phyloP scores from a whole-genome alignment of 106 monocot genomes.

The Apostasia shenzhenica region DNA sequence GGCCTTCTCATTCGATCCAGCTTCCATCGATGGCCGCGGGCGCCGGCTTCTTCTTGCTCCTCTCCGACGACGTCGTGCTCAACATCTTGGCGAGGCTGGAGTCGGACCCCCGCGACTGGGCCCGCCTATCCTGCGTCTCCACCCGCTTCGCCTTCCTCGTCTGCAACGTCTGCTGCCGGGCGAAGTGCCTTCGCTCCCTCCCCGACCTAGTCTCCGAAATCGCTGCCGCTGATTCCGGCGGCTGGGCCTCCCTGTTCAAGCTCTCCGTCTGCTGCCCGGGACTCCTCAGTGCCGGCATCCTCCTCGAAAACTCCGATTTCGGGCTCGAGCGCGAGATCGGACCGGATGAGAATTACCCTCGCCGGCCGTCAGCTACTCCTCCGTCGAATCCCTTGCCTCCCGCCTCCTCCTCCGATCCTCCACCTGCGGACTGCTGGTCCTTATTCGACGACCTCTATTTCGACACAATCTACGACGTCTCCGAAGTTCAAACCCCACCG shows the following conservation, averaged over 20 bases:
- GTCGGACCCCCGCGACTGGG: conserved; percentile 71
- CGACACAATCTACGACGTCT: conserved; percentile 67
- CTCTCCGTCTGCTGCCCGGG: conserved; percentile 93
- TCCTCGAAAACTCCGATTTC: conserved; percentile 80
- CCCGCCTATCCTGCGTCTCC: conserved; percentile 53
- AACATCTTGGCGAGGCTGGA: conserved; percentile 62
- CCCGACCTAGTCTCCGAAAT: conserved; percentile 15
- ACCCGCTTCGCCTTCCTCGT: conserved; percentile 56
- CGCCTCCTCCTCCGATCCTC: conserved; percentile 3
- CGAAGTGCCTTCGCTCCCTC: conserved; percentile 32
- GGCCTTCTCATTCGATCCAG: conserved; percentile 36
- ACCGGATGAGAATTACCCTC: conserved; percentile 26
- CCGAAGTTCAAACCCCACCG: conserved; percentile 19
- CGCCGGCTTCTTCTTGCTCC: conserved; percentile 16
- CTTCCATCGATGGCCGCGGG: conserved; percentile 48
- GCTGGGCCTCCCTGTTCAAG: conserved; percentile 68
- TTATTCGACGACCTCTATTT: conserved; percentile 88
- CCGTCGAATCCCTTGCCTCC: not conserved
- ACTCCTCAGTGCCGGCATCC: conserved; percentile 65
- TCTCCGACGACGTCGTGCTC: conserved; percentile 70
- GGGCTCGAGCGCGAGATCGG: conserved; percentile 90
- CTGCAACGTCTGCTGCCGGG: conserved; percentile 31
- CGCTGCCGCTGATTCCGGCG: conserved; percentile 16
- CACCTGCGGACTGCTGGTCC: conserved; percentile 42
- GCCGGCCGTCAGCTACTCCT: not conserved